Evolutionary conservation across 768 basidiomycete genomes (phyloP).

Genomic region (Paxillus involutus): DNA sequence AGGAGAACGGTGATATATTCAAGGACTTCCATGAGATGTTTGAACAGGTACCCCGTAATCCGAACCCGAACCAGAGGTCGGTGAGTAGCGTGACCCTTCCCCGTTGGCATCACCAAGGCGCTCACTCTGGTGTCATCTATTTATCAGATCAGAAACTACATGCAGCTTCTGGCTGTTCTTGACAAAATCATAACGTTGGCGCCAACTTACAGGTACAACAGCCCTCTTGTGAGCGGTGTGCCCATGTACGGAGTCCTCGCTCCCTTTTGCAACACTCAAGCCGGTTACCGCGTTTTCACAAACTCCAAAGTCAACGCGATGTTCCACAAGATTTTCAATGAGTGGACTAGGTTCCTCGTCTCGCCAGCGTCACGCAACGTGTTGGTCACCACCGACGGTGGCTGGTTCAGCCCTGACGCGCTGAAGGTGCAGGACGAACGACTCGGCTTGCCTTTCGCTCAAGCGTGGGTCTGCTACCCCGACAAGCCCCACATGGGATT

Average conservation of each 20-base stretch:
- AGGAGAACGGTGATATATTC: conserved; percentile 18
- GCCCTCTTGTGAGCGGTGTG: conserved; percentile 25
- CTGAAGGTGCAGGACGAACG: conserved; percentile 4
- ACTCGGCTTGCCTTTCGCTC: conserved; percentile 30
- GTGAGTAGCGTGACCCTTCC: conserved; percentile 2
- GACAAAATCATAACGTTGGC: conserved; percentile 14
- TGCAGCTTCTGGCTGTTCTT: conserved; percentile 26
- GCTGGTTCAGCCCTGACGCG: conserved; percentile 49
- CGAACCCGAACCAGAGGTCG: neutral
- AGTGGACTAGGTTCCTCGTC: conserved; percentile 48
- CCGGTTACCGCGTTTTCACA: conserved; percentile 26
- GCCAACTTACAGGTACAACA: conserved; percentile 14
- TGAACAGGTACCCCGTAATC: conserved; percentile 9
- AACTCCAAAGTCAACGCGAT: conserved; percentile 44
- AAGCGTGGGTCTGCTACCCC: conserved; percentile 43
- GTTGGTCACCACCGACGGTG: conserved; percentile 35
- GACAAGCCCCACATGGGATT: conserved; percentile 43
- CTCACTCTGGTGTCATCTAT: neutral
- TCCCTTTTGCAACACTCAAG: conserved; percentile 22
- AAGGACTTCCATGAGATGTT: conserved; percentile 28
- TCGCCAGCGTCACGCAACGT: conserved; percentile 43
- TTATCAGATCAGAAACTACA: conserved; percentile 6
- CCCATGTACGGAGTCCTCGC: conserved; percentile 22
- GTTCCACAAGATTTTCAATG: conserved; percentile 48
- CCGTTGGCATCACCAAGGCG: neutral